phyloP scores from a whole-genome alignment of 768 basidiomycete species.

The Boletus sp. region DNA sequence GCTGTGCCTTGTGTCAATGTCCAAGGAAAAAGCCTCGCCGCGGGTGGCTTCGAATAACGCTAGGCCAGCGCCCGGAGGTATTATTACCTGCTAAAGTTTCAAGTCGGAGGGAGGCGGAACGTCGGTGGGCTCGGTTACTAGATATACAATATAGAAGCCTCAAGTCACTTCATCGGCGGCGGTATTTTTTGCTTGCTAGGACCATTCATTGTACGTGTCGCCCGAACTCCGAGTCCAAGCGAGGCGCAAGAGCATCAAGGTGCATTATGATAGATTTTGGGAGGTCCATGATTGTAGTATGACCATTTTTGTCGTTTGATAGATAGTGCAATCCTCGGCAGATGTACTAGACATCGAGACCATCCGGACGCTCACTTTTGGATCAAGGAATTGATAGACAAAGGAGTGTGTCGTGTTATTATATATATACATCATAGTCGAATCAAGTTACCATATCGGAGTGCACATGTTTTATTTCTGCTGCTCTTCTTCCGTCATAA shows the following conservation, averaged over 20 bases:
- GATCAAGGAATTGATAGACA: neutral
- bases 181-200: neutral
- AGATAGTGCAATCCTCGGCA: no score
- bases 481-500: constrained; percentile 27
- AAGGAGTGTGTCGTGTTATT: constrained; percentile 6
- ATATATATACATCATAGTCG: constrained; percentile 2
- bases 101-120: neutral
- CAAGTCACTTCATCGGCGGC: neutral
- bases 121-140: no score
- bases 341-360: neutral
- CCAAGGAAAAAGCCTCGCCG: neutral
- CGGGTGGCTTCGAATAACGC: neutral
- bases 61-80: neutral
- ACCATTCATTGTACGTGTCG: neutral
- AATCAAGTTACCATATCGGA: neutral
- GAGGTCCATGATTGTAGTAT: neutral
- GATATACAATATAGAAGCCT: neutral
- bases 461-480: neutral
- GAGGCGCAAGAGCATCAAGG: neutral
- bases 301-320: neutral
- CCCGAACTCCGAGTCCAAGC: neutral
- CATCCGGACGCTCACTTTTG: neutral
- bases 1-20: neutral
- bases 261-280: neutral
- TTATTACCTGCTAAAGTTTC: neutral